Conservation (phyloP, 1,139 yeast genomes). For the Debaryomyces sp. region DNA sequence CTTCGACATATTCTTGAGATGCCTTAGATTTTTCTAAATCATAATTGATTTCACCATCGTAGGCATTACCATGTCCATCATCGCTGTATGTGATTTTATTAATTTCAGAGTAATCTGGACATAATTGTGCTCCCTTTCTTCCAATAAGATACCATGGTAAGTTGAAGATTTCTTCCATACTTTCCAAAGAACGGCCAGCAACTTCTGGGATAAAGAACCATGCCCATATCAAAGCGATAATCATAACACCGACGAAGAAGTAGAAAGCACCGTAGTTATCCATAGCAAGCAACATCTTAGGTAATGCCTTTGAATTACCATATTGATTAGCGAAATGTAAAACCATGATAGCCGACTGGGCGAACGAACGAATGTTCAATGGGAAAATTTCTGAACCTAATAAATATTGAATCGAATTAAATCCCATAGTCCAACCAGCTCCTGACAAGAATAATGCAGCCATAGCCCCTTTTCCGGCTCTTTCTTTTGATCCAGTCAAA, state of each 20-base stretch:
- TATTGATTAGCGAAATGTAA: slow-evolving; percentile 63
- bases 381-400: slow-evolving; percentile 64
- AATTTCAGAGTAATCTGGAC: slow-evolving; percentile 57
- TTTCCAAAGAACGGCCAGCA: slow-evolving; percentile 55
- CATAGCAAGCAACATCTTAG: slow-evolving; percentile 52
- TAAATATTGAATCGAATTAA: slow-evolving; percentile 60
- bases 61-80: slow-evolving; percentile 21
- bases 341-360: slow-evolving; percentile 57
- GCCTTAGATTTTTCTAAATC: slow-evolving; percentile 17
- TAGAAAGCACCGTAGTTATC: slow-evolving; percentile 56
- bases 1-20: slow-evolving; percentile 10
- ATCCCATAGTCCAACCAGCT: slow-evolving; percentile 65
- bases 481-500: slow-evolving; percentile 31
- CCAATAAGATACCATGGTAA: slow-evolving; percentile 63
- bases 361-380: slow-evolving; percentile 53
- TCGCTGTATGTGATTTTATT: slow-evolving; percentile 26
- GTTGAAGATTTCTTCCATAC: slow-evolving; percentile 58
- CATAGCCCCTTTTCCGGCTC: slow-evolving; percentile 53
- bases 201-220: slow-evolving; percentile 59
- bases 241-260: slow-evolving; percentile 51
- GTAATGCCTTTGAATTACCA: slow-evolving; percentile 61
- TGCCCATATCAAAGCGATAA: slow-evolving; percentile 47
- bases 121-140: slow-evolving; percentile 51
- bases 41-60: slow-evolving; percentile 22
- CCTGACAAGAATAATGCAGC: slow-evolving; percentile 58